Evolutionary conservation across 208 protist species (phyloP).

Genomic region (Acanthamoeba sp.): DNA sequence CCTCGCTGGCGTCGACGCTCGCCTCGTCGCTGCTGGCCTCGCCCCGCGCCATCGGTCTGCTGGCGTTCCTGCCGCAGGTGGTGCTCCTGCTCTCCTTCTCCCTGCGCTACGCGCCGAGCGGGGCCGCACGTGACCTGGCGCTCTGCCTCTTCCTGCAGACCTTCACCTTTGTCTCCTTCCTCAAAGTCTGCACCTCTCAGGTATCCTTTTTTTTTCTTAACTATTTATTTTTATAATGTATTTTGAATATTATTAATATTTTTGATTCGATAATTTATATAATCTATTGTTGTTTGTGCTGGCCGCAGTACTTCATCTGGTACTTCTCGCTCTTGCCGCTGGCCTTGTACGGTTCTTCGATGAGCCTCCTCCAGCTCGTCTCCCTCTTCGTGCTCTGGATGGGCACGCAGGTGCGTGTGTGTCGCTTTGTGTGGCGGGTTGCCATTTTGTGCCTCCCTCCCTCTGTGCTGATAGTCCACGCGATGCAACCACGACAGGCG

Average conservation of each 20-base stretch:
- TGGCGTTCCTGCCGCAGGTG: slow-evolving; percentile 88
- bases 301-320: slow-evolving; percentile 92
- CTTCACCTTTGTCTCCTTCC: slow-evolving; percentile 89
- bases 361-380: slow-evolving; percentile 1
- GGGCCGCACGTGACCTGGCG: slow-evolving; percentile 73
- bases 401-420: slow-evolving; percentile 60
- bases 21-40: slow-evolving; percentile 14
- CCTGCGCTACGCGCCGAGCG: not conserved
- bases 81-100: slow-evolving; percentile 80
- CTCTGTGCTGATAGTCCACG: too few relatives aligned
- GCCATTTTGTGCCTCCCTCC: too few relatives aligned
- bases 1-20: not conserved
- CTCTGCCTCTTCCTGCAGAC: slow-evolving; percentile 86
- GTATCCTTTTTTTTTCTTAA: too few relatives aligned
- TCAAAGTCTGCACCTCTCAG: slow-evolving; percentile 89
- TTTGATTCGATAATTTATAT: too few relatives aligned
- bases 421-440: not conserved
- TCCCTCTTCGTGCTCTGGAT: slow-evolving; percentile 76
- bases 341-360: slow-evolving; percentile 73
- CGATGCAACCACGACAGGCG: slow-evolving; percentile 15
- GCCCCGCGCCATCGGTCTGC: slow-evolving; percentile 63
- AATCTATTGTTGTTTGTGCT: too few relatives aligned
- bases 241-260: not conserved
- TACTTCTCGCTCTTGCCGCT: slow-evolving; percentile 87
- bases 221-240: not conserved